Base-by-base conservation (phyloP, 2,329 filamentous ascomycete genomes). In the Hymenoscyphus albidus region DNA sequence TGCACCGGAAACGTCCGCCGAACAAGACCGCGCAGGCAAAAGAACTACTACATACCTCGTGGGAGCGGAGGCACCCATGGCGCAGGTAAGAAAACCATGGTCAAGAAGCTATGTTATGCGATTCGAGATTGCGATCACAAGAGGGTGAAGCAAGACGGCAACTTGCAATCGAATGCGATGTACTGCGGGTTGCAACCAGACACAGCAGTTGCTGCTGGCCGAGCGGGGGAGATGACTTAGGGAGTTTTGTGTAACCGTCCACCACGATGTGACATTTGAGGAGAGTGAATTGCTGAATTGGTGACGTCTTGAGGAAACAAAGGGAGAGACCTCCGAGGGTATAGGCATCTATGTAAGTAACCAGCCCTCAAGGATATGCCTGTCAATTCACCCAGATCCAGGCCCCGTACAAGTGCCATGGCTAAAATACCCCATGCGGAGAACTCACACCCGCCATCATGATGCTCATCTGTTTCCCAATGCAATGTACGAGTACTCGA, bases 31-130 rank as follows among this genome's bases (percentile, higher is more conserved):
- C 13, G 40, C 35, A 18, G 39, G 13, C n/a, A 42, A 14, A 44
- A 27, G 27, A 35, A 56, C 57, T 44, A 56, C 57, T 44, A 74
- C 78, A 72, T 74, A 85, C 83, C 79, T 13, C 81, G 78, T n/a
- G 85, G 83, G 32, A 90, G 80, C 70, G 81, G 76, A 5, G 86
- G 85, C 31, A 85, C 82, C 83, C 85, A 89, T 71, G 83, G 76
- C 9, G 88, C 86, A 63, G 88, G 79, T 61, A 80, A 76, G 76
- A 91, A 91, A 10, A 73, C 70, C 73, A 75, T 75, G 13, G 58
- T 71, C 66, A 18, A 62, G 39, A 9, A 42, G 13, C 6, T 48
- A 48, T 31, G 13, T 12, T 48, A 39, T 27, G 3, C 27, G 27
- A 27, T 27, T 44, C 6, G 10, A 31, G 40, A 22, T 27, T 40